Evolutionary conservation across 345 rosid genomes (phyloP).

Genomic region (Salix viminalis): DNA sequence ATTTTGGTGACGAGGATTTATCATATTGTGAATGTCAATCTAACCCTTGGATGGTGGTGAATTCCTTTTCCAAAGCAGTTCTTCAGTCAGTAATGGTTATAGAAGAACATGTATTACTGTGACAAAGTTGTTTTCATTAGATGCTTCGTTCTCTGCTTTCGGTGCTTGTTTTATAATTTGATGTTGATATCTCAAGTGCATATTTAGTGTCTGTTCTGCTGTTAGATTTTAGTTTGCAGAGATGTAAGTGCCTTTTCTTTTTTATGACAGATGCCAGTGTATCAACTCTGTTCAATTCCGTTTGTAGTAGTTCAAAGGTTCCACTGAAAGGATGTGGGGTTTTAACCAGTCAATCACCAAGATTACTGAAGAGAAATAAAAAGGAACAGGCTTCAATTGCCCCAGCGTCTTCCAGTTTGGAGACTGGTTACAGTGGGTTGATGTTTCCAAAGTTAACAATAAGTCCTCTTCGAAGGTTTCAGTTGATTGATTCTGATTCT

Average conservation of each 20-base stretch:
- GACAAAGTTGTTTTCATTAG: no score
- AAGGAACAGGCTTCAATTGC: constrained; percentile 35
- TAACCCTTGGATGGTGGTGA: background rate
- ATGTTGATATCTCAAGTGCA: background rate
- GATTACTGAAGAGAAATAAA: constrained; percentile 25
- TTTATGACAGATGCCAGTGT: constrained; percentile 36
- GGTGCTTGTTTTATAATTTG: background rate
- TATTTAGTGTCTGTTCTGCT: background rate
- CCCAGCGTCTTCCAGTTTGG: constrained; percentile 37
- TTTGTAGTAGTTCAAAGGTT: constrained; percentile 60
- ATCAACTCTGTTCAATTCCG: constrained; percentile 38
- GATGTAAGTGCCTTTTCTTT: constrained; percentile 8
- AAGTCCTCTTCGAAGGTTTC: constrained; percentile 87
- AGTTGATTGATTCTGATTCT: constrained; percentile 58
- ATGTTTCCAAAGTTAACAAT: constrained; percentile 46
- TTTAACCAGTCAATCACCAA: constrained; percentile 38
- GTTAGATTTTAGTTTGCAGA: background rate
- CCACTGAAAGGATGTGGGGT: constrained; percentile 47
- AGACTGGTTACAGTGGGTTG: constrained; percentile 29
- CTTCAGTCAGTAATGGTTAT: no score
- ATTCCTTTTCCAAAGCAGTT: background rate
- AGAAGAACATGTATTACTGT: no score
- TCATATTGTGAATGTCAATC: background rate
- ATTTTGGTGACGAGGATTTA: background rate
- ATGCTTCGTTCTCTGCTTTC: background rate